These are phyloP conservation scores for Cordyceps cateniannulata DNA, from an alignment of 2,329 filamentous ascomycete species.

Conservation along the genomic window DNA sequence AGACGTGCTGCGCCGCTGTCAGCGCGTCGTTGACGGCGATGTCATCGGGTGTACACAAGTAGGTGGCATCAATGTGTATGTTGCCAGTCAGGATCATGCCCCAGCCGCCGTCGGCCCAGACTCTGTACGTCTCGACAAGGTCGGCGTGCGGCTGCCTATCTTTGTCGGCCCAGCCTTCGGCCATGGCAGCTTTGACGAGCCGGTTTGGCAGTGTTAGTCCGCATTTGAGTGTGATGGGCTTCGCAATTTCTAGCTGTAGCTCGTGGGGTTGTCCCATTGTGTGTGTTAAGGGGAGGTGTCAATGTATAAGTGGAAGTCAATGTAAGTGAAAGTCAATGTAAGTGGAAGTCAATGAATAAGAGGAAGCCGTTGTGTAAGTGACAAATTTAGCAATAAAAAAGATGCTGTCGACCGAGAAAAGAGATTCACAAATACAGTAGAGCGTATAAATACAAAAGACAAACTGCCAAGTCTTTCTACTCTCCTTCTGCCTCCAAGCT, in stretches of 20 bases:
- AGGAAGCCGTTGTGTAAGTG: too few species aligned
- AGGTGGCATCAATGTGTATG: slow-evolving; percentile 52
- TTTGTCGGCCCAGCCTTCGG: slow-evolving; percentile 30
- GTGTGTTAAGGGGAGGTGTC: background rate
- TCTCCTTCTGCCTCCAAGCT: too few species aligned
- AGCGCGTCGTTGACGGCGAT: slow-evolving; percentile 48
- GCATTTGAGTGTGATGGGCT: slow-evolving; percentile 3
- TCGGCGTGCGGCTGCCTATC: slow-evolving; percentile 33
- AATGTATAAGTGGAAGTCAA: background rate
- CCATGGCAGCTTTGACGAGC: slow-evolving; percentile 36
- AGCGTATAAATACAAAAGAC: too few species aligned
- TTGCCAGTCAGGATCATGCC: slow-evolving; percentile 53
- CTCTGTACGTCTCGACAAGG: slow-evolving; percentile 44
- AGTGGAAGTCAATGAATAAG: background rate
- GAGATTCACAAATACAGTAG: too few species aligned
- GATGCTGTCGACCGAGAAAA: too few species aligned
- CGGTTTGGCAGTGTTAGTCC: slow-evolving; percentile 3
- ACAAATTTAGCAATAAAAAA: too few species aligned
- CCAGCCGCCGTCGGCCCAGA: slow-evolving; percentile 49
- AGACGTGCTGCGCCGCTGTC: background rate
- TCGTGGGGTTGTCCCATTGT: background rate
- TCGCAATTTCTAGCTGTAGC: background rate
- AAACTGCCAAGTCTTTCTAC: too few species aligned
- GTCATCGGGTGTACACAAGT: slow-evolving; percentile 49
- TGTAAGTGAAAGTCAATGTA: background rate